Base-by-base conservation (phyloP, 2,329 filamentous ascomycete species). In the Fusarium pseudoanthophilum region DNA sequence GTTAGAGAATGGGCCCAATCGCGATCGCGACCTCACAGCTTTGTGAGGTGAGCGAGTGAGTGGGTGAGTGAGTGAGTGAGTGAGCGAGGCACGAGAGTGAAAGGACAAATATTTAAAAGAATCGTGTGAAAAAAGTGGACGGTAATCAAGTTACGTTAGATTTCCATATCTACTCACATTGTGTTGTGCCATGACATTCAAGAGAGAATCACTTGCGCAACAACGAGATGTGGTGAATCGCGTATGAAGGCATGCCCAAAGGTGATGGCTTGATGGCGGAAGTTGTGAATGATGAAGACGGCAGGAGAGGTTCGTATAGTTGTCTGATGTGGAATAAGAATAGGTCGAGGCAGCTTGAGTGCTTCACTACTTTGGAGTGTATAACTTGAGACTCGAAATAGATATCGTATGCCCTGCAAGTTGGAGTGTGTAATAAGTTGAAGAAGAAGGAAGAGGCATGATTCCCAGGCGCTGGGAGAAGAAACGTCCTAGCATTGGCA, bases 171-270 rank as follows among this genome's bases (percentile, higher is more conserved):
- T 24, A 75, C 81, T 78, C 68, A 83, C 82, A 81, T 78, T 82
- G 78, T 80, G 80, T 76, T 83, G 82, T 73, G 82, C 82, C 82
- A 83, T 83, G 78, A 75, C 79, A 79, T 75, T 58, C 78, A 78
- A 67, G 73, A 68, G 59, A 65, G 77, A 75, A 78, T 78, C 80
- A 82, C 78, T 80, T 78, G 78, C 77, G 79, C 68, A 77, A 75
- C 76, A 74, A 79, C 74, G 77, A 80, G 78, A 78, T 79, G 78
- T 80, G 73, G 78, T 77, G 60, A 75, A 73, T 78, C 76, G 73
- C 70, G 78, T 78, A 75, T 76, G 65, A 73, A 79, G 76, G 78
- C 78, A 79, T 79, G 73, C 78, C 78, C 77, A 68, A 66, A 72
- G 67, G 71, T 78, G 72, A 72, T 78, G 72, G 74, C 48, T 74